Conservation (phyloP, 768 basidiomycete species). For the Kondoa malvinella region DNA sequence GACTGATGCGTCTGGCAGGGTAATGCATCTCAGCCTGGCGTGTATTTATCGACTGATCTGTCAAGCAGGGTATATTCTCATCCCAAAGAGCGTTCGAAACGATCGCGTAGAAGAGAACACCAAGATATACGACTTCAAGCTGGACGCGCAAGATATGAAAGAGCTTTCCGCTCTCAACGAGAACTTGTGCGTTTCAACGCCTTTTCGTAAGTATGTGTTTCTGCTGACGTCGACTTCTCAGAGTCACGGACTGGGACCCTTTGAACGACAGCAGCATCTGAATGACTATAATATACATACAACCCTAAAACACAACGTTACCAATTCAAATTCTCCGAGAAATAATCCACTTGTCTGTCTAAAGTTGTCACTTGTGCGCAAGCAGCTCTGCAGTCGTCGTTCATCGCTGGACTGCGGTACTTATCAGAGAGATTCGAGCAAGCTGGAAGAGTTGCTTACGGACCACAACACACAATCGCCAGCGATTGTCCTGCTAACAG, state of each 20-base stretch:
- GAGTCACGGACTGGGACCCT: constrained; percentile 7
- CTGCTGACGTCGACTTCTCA: too few relatives aligned
- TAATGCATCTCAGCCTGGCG: too few relatives aligned
- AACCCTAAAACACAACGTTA: not conserved
- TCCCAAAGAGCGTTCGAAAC: constrained; percentile 37
- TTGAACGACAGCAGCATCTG: not conserved
- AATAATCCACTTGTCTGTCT: not conserved
- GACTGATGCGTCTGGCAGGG: too few relatives aligned
- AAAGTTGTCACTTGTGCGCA: not conserved
- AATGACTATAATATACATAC: not conserved
- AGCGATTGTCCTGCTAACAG: not conserved
- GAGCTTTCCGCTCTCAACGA: constrained; percentile 17
- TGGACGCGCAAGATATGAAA: constrained; percentile 36
- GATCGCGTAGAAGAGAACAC: constrained; percentile 36
- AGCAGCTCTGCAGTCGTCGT: not conserved
- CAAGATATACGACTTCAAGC: constrained; percentile 37
- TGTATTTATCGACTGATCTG: too few relatives aligned
- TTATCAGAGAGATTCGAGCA: not conserved
- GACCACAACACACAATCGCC: not conserved
- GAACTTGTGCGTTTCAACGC: too few relatives aligned
- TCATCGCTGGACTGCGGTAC: not conserved
- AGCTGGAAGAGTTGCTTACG: not conserved
- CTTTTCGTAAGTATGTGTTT: constrained; percentile 10
- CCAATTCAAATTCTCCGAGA: not conserved
- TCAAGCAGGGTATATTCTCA: constrained; percentile 20